Evolutionary conservation across 768 basidiomycete genomes (phyloP).

Genomic region (Kwoniella dejecticola): DNA sequence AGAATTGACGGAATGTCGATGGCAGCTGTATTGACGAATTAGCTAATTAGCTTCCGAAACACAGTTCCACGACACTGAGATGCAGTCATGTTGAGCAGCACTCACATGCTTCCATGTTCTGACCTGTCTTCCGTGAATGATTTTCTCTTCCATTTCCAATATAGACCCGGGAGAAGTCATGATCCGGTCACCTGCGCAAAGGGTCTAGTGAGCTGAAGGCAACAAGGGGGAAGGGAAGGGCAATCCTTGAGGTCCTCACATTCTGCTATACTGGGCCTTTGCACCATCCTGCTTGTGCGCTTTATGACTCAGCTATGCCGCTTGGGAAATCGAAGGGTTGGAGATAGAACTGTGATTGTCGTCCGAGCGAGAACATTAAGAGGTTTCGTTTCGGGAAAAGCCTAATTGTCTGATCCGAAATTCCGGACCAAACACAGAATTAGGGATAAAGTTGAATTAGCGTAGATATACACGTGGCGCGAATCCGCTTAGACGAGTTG

Average conservation of each 20-base stretch:
- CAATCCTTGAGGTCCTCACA: too few relatives aligned
- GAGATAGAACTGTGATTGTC: too few relatives aligned
- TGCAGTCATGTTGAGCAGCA: background rate
- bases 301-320: too few relatives aligned
- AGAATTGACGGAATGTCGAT: constrained; percentile 40
- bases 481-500: background rate
- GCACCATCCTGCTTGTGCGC: background rate
- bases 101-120: constrained; percentile 49
- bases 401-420: constrained; percentile 2
- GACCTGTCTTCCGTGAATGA: constrained; percentile 28
- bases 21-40: constrained; percentile 29
- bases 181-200: constrained; percentile 39
- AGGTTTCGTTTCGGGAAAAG: too few relatives aligned
- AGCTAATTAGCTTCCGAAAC: background rate
- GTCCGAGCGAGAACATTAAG: too few relatives aligned
- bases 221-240: too few relatives aligned
- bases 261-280: constrained; percentile 18
- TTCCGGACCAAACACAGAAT: background rate
- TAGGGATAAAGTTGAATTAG: background rate
- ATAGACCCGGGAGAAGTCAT: constrained; percentile 44
- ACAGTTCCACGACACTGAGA: background rate
- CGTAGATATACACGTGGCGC: constrained; percentile 4
- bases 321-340: too few relatives aligned
- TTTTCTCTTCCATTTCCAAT: constrained; percentile 44
- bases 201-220: background rate